These are phyloP conservation scores for Flaveria floridana DNA, from an alignment of 140 eudicot species.

Conservation along the genomic window DNA sequence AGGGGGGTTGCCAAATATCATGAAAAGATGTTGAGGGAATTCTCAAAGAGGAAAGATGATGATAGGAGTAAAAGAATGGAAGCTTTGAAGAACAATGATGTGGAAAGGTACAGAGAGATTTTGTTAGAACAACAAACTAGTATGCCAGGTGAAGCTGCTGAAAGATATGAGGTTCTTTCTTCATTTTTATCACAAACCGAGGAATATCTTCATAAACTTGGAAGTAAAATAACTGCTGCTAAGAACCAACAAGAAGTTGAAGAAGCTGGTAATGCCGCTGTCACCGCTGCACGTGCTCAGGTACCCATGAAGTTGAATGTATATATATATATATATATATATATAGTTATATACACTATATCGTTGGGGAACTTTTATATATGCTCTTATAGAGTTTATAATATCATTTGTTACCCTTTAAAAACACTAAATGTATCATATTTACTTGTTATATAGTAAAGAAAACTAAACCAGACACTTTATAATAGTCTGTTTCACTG, in stretches of 20 bases:
- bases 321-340: background rate
- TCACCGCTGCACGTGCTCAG: slow-evolving; percentile 91
- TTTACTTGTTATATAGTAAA: background rate
- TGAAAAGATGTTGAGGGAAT: slow-evolving; percentile 90
- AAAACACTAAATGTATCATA: background rate
- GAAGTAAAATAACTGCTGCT: slow-evolving; percentile 88
- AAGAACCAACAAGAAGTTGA: slow-evolving; percentile 94
- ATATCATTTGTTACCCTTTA: background rate
- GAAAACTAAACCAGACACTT: background rate
- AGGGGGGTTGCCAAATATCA: slow-evolving; percentile 94
- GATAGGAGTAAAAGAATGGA: slow-evolving; percentile 91
- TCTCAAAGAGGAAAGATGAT: slow-evolving; percentile 86
- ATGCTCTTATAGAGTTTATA: background rate
- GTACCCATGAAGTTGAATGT: slow-evolving; percentile 28
- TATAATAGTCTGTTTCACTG: background rate
- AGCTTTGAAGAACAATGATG: slow-evolving; percentile 95
- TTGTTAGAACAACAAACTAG: slow-evolving; percentile 89
- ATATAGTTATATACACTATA: background rate
- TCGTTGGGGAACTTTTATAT: background rate
- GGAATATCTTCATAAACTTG: slow-evolving; percentile 86
- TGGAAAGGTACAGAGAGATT: slow-evolving; percentile 90
- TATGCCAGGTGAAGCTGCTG: slow-evolving; percentile 89
- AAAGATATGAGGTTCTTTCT: slow-evolving; percentile 84
- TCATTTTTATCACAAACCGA: slow-evolving; percentile 92
- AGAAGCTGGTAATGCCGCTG: slow-evolving; percentile 86